Evolutionary conservation across 257 asterid genomes (phyloP).

Genomic region (Jasminum sambac): DNA sequence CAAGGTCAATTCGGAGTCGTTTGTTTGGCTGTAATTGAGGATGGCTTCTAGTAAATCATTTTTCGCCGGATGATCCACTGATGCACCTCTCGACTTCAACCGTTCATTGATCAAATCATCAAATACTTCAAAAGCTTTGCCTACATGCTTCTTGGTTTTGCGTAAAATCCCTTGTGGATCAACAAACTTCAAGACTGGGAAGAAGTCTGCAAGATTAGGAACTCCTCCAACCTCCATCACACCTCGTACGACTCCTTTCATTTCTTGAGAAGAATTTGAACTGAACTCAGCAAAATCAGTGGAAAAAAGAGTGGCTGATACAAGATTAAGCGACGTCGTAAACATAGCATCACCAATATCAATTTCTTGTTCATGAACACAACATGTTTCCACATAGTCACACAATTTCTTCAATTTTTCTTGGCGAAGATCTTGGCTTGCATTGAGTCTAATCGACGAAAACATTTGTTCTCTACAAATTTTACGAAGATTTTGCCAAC

Average conservation of each 20-base stretch:
- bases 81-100: not conserved
- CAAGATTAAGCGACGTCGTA: not conserved
- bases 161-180: constrained; percentile 8
- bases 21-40: not conserved
- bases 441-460: not conserved
- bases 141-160: not conserved
- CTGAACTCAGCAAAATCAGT: not conserved
- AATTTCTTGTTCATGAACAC: not conserved
- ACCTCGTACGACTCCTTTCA: not conserved
- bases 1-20: not conserved
- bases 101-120: not conserved
- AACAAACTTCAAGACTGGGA: not conserved
- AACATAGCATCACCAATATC: not conserved
- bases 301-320: not conserved
- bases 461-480: constrained; percentile 1
- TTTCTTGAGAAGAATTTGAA: not conserved
- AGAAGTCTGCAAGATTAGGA: constrained; percentile 10
- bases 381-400: not conserved
- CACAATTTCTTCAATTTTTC: constrained; percentile 11
- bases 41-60: not conserved
- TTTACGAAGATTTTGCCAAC: constrained; percentile 12
- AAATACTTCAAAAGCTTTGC: not conserved
- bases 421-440: constrained; percentile 9
- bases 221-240: not conserved
- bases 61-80: not conserved